These are phyloP conservation scores for Quercus agrifolia DNA, from an alignment of 306 rosid species.

Conservation along the genomic window DNA sequence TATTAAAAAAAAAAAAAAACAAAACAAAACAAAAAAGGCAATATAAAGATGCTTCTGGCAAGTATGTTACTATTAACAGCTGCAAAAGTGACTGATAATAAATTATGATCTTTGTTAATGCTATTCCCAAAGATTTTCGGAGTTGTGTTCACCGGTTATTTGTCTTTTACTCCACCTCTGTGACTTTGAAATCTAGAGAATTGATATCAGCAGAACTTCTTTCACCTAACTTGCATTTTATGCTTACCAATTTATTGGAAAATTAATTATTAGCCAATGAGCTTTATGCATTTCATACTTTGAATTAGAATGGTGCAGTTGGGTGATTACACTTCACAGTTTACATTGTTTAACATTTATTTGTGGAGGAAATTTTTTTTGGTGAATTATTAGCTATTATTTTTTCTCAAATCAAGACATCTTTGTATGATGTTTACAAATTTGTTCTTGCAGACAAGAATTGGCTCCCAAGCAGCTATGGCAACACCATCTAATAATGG, in stretches of 20 bases:
- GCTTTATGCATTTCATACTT: not conserved
- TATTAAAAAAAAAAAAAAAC: no score
- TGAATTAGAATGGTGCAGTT: not conserved
- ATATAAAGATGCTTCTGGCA: not conserved
- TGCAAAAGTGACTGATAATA: not conserved
- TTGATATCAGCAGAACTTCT: not conserved
- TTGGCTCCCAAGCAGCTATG: conserved; percentile 22
- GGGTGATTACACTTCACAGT: not conserved
- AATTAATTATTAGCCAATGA: not conserved
- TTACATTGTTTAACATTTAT: not conserved
- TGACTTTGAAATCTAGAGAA: not conserved
- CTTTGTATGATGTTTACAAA: conserved; percentile 5
- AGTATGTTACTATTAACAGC: not conserved
- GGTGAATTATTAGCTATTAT: not conserved
- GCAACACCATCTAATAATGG: conserved; percentile 28
- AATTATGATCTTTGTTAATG: not conserved
- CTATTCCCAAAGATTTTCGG: not conserved
- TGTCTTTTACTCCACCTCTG: not conserved
- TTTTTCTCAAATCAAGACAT: not conserved
- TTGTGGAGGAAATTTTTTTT: not conserved
- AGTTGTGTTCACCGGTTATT: not conserved
- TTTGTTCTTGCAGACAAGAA: conserved; percentile 32
- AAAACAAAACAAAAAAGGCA: not conserved
- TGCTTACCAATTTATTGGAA: not conserved
- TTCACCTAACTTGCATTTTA: not conserved